Evolutionary conservation across 1,284 basidiomycete genomes (phyloP), one percentile per base, ranked within the genome.

Genomic region (Cryptococcus depauperatus): DNA sequence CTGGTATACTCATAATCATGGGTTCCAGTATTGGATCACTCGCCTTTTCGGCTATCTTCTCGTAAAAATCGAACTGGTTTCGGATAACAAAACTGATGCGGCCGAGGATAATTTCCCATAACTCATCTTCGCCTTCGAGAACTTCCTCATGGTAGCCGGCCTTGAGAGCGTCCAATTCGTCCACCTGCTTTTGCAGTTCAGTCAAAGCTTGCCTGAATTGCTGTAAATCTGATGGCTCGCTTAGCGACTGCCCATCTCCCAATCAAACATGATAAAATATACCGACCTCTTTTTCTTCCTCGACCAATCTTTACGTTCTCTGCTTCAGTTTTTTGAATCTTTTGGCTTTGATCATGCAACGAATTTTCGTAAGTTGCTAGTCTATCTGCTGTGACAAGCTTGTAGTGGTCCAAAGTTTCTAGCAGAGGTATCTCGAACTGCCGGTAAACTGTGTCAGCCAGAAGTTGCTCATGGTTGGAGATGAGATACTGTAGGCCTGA

Each of bases 401-500:
- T 65, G 71, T 95, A 95, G 9, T 79, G 78, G 41, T 92, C 87
- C 45, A 93, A 71, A 52, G 87, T 83, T 62, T 86, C 82, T 29
- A 84, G 79, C 39, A 95, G 71, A 1, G 91, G 91, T 59, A 84
- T 85, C 72, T 93, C 89, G 52, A 95, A 90, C 45, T 83, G 86
- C 58, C 84, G 85, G 69, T 91, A 88, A 37, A 93, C 76, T 4
- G 84, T 81, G 61, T 90, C 87, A 26, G 86, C 81, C 60, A 95
- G 73, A 44, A 95, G 79, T 66, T 90, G 87, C 77, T 86, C 89
- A 59, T 93, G 88, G 68, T 93, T 93, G 44, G 84, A 83, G 61
- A 93, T 84, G 54, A 96, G 78, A 68, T 90, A 87, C 68, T 95
- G 89, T 41, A 95, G 73, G 2, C 91, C 91, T 14, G 84, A 82